A percentile compares a stretch with the other conserved stretches of the same genome.
Conservation (phyloP, 768 basidiomycete species). For the Hygrophoropsis aurantiaca region DNA sequence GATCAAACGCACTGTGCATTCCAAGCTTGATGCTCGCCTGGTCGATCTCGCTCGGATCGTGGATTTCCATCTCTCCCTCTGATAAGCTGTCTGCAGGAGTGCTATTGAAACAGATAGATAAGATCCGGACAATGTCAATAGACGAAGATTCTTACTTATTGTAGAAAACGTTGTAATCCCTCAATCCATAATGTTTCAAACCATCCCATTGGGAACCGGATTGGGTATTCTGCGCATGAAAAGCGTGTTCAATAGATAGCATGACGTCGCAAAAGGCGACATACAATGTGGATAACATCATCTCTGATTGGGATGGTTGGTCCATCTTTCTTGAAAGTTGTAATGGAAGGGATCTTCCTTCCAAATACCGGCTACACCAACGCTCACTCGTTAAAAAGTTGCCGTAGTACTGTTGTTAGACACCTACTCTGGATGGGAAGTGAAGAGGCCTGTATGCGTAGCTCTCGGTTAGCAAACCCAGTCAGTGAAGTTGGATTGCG, state of each 20-base stretch:
- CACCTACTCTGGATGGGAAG: slow-evolving; percentile 58
- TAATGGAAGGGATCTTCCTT: slow-evolving; percentile 52
- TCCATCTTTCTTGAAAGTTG: slow-evolving; percentile 31
- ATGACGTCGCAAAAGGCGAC: slow-evolving; percentile 10
- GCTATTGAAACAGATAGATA: slow-evolving; percentile 29
- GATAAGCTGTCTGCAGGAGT: slow-evolving; percentile 43
- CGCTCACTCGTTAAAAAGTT: neutral
- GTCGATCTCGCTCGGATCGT: slow-evolving; percentile 50
- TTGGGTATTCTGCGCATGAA: slow-evolving; percentile 58
- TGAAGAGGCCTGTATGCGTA: slow-evolving; percentile 59
- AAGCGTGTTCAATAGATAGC: neutral
- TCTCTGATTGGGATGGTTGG: slow-evolving; percentile 24
- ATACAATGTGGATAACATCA: slow-evolving; percentile 59
- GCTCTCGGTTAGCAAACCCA: slow-evolving; percentile 1
- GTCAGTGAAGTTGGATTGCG: slow-evolving; percentile 1
- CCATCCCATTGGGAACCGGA: slow-evolving; percentile 75
- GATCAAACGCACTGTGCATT: slow-evolving; percentile 59
- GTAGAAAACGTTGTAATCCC: slow-evolving; percentile 56
- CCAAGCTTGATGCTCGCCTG: slow-evolving; percentile 50
- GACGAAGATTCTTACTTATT: slow-evolving; percentile 45
- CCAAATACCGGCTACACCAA: slow-evolving; percentile 52
- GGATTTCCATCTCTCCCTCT: slow-evolving; percentile 44
- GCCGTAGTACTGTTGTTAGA: neutral
- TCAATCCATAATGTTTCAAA: slow-evolving; percentile 55
- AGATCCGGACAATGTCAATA: neutral